Evolutionary conservation across 2,329 filamentous ascomycete genomes (phyloP).

Genomic region (Trematosphaeria pertusa): DNA sequence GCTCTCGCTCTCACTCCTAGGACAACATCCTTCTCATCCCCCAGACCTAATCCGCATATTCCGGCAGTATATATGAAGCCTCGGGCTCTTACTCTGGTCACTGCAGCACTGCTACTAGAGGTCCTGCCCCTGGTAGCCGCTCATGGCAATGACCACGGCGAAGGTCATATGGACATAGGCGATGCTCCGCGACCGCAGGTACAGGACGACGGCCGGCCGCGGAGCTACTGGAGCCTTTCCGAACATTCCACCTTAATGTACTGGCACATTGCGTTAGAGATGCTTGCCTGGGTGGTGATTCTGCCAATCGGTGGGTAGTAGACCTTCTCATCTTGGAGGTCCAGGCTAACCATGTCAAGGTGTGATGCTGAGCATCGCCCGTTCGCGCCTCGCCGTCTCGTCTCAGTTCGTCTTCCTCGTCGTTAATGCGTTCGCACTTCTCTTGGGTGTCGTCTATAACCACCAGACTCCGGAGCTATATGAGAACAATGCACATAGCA

Average conservation of each 20-base stretch:
- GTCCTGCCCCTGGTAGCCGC: slow-evolving; percentile 49
- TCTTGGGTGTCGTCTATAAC: slow-evolving; percentile 67
- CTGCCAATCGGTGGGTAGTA: slow-evolving; percentile 71
- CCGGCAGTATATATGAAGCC: slow-evolving; percentile 36
- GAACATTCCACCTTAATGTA: slow-evolving; percentile 66
- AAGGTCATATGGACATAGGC: slow-evolving; percentile 34
- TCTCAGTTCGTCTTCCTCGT: slow-evolving; percentile 66
- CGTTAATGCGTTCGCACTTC: slow-evolving; percentile 50
- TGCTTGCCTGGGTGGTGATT: slow-evolving; percentile 73
- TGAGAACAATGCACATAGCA: slow-evolving; percentile 85
- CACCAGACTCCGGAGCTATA: slow-evolving; percentile 84
- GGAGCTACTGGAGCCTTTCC: slow-evolving; percentile 67
- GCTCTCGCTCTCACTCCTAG: neutral
- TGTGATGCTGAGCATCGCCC: slow-evolving; percentile 84
- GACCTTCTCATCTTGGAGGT: slow-evolving; percentile 9
- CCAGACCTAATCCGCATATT: neutral
- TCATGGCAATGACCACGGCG: slow-evolving; percentile 48
- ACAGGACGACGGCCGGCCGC: slow-evolving; percentile 31
- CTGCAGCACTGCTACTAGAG: slow-evolving; percentile 50
- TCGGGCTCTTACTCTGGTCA: slow-evolving; percentile 27
- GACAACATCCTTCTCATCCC: slow-evolving; percentile 4
- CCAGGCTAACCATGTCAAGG: slow-evolving; percentile 58
- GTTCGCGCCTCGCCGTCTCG: slow-evolving; percentile 74
- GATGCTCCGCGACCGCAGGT: slow-evolving; percentile 24
- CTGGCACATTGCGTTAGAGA: slow-evolving; percentile 74